phyloP scores from a whole-genome alignment of 2,329 filamentous ascomycete genomes.

The Paecilomyces sp. region DNA sequence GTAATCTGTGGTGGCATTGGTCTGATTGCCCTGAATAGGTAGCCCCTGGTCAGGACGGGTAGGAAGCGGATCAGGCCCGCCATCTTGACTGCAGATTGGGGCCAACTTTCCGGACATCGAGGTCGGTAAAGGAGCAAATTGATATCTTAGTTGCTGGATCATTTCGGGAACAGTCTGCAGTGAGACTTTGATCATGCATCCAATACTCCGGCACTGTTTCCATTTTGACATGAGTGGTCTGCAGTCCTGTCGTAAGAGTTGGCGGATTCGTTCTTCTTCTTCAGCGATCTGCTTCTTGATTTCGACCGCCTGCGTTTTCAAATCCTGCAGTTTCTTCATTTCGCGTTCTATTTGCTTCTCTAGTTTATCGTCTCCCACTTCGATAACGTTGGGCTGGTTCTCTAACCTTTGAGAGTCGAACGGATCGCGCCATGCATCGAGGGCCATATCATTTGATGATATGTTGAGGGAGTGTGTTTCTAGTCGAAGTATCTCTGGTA shows the following conservation, averaged over 20 bases:
- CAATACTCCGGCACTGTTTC: conserved; percentile 16
- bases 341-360: conserved; percentile 15
- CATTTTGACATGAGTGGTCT: conserved; percentile 12
- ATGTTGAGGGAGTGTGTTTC: conserved; percentile 15
- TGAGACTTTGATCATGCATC: conserved; percentile 21
- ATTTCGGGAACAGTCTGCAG: conserved; percentile 20
- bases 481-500: conserved; percentile 19
- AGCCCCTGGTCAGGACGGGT: conserved; percentile 2
- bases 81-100: conserved; percentile 4
- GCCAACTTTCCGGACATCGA: conserved; percentile 7
- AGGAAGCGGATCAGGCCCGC: background rate
- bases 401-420: conserved; percentile 3
- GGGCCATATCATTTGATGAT: conserved; percentile 9
- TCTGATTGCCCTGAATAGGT: background rate
- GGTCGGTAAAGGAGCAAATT: conserved; percentile 16
- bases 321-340: conserved; percentile 15
- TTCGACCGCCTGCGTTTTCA: conserved; percentile 16
- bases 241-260: conserved; percentile 21
- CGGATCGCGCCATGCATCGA: conserved; percentile 15
- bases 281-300: conserved; percentile 17
- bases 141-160: conserved; percentile 17
- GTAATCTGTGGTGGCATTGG: background rate
- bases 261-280: conserved; percentile 19
- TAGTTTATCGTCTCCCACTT: conserved; percentile 1
- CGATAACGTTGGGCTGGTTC: background rate